Evolutionary conservation across 2,329 filamentous ascomycete genomes (phyloP), one percentile per base, ranked within the genome.

Genomic region (Hypoxylon sp.): DNA sequence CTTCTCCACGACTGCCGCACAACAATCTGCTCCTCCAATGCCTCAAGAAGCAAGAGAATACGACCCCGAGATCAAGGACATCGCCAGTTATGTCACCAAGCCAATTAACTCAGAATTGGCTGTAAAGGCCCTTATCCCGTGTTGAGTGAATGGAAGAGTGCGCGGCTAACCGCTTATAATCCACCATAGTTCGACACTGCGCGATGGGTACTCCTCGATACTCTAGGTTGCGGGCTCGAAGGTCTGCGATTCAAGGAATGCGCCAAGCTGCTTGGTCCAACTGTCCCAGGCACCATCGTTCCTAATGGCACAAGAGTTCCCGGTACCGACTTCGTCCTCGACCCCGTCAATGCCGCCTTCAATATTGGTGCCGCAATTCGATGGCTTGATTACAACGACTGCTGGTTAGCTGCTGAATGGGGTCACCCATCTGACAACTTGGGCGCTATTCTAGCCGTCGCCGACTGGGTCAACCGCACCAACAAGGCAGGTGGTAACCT

Each of bases 301-400:
- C 95, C 96, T 78, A 94, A 97, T 78, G 96, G 96, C 72, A 91
- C 93, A 75, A 93, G 90, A 78, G 93, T 99, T 46, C 93, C 92
- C 41, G 96, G 96, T 71, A 98, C 96, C 30, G 89, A 91, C 72
- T 98, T 95, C 84, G 91, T 96, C 82, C 90, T 99, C 73, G 96
- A 98, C 79, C 96, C 96, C 39, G 90, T 98, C 78, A 95, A 95
- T 75, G 96, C 91, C 69, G 96, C 96, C 70, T 98, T 99, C 88
- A 98, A 98, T 87, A 98, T 99, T 75, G 96, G 96, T 75, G 92
- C 96, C 76, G 97, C 97, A 91, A 97, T 99, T 83, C 88, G 96
- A 78, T 99, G 96, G 96, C 88, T 99, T 76, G 96, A 99, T 84
- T 99, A 98, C 88, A 99, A 99, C 81, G 96, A 99, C 87, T 98